These are phyloP conservation scores for Leersia perrieri DNA, from an alignment of 176 grass and related monocot species.

Conservation along the genomic window DNA sequence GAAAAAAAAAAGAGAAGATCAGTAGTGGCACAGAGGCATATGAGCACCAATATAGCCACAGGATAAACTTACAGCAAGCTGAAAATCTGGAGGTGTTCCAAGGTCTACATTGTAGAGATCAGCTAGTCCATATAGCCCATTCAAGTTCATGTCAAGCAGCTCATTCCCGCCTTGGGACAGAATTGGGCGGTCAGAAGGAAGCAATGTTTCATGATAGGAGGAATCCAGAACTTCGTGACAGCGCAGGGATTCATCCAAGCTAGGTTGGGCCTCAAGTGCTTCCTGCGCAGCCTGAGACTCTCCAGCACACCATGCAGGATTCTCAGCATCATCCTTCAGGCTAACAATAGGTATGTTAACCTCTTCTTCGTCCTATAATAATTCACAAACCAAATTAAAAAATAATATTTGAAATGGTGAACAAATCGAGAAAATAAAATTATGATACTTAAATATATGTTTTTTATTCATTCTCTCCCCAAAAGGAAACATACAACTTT, in stretches of 20 bases:
- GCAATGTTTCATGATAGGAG: slow-evolving; percentile 36
- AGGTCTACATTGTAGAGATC: slow-evolving; percentile 52
- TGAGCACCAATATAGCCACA: not conserved
- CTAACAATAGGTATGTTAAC: slow-evolving; percentile 25
- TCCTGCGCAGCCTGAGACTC: slow-evolving; percentile 39
- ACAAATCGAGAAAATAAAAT: not conserved
- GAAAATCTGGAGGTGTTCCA: slow-evolving; percentile 64
- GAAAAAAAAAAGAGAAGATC: not conserved
- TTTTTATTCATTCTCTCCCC: not conserved
- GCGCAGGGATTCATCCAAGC: slow-evolving; percentile 44
- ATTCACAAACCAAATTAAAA: slow-evolving; percentile 3
- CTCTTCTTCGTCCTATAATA: slow-evolving; percentile 15
- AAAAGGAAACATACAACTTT: not conserved
- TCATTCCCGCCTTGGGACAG: slow-evolving; percentile 29
- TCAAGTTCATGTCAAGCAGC: slow-evolving; percentile 12
- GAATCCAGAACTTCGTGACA: slow-evolving; percentile 60
- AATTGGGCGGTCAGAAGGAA: slow-evolving; percentile 42
- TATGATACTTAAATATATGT: not conserved
- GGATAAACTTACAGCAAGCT: slow-evolving; percentile 56
- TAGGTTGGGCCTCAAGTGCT: slow-evolving; percentile 20
- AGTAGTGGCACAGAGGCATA: slow-evolving; percentile 15
- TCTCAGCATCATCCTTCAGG: slow-evolving; percentile 40
- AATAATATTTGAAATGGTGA: not conserved
- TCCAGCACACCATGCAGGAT: slow-evolving; percentile 41
- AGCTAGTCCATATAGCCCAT: slow-evolving; percentile 25